phyloP scores from a whole-genome alignment of 2,329 filamentous ascomycete genomes.

The Aspergillus floridensis region DNA sequence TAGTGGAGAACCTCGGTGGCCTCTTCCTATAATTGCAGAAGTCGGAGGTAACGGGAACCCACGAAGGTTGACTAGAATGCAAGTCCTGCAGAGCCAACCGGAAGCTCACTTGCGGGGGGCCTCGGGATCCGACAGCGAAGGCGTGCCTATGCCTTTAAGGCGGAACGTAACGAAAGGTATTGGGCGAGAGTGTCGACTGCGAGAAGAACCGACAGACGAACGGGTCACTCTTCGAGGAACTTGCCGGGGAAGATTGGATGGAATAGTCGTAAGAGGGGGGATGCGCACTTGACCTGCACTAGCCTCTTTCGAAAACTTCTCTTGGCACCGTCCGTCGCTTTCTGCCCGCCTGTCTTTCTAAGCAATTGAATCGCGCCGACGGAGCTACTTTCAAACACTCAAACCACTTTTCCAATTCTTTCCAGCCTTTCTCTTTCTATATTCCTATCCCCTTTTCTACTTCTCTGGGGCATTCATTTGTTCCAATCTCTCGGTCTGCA shows the following conservation, averaged over 20 bases:
- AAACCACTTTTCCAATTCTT: not conserved
- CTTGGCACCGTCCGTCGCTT: slow-evolving; percentile 22
- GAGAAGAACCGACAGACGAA: slow-evolving; percentile 9
- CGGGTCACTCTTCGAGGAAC: slow-evolving; percentile 21
- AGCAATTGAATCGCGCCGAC: not conserved
- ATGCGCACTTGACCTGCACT: slow-evolving; percentile 26
- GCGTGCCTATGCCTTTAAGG: not conserved
- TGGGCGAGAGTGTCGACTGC: slow-evolving; percentile 11
- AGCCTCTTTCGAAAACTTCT: slow-evolving; percentile 23
- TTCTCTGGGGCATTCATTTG: not conserved
- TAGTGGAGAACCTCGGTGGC: slow-evolving; percentile 26
- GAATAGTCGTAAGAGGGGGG: slow-evolving; percentile 29
- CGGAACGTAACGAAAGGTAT: slow-evolving; percentile 3
- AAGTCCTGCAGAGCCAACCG: slow-evolving; percentile 22
- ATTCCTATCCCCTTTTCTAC: not conserved
- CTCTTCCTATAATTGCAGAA: slow-evolving; percentile 28
- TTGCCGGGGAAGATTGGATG: slow-evolving; percentile 28
- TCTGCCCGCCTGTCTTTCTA: slow-evolving; percentile 6
- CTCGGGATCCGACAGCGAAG: not conserved
- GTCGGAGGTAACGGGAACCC: slow-evolving; percentile 27
- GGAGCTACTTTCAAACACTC: not conserved
- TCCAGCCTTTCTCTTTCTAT: not conserved
- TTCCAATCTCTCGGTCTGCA: not conserved
- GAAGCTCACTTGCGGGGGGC: slow-evolving; percentile 2
- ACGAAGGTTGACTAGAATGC: slow-evolving; percentile 23